Base-by-base conservation (phyloP, 768 basidiomycete species). In the Tylopilus intermedius region DNA sequence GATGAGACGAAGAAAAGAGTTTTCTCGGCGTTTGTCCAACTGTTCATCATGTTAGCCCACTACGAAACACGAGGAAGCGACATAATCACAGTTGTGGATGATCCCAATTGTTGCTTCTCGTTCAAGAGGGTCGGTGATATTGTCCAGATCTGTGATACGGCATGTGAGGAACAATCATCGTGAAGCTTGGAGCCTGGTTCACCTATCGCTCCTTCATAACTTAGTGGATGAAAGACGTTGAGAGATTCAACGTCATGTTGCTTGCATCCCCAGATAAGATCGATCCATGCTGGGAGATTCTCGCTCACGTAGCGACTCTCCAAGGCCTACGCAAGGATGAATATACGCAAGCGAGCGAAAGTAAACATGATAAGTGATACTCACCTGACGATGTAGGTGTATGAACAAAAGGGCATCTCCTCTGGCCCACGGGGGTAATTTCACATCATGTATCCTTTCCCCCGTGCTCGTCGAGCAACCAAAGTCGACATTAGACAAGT, bases 11-110 rank as follows among this genome's bases (percentile, higher is more conserved):
- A 8, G 70, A 76, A 68, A 96, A 97, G 8, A 96, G 77, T 63
- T 91, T 93, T 26, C 84, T 78, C 9, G 94, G 94, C 0, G 94
- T 95, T 71, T 95, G 93, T 13, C 94, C 94, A 58, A 96, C 89
- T 91, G 57, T 29, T 45, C 27, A 18, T 27, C 26, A 11, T 9
- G 44, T 58, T 2, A 62, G 49, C 30, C 10, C 30, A 24, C 11
- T 44, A 15, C 21, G 41, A 33, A 38, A 33, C 10, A 22, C 4
- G 37, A 13, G 29, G 18, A 30, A 13, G 42, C 7, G 46, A 30
- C 13, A n/a, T 63, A 79, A 37, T 62, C 59, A 90, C 90, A 97
- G 57, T 95, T 95, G 67, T 95, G 93, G 45, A 96, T 94, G 51
- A 94, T 95, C 2, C 93, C 93, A 18, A 94, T 88, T 7, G 91